A percentile compares a stretch with the other conserved stretches of the same genome.
phyloP scores from a whole-genome alignment of 1,139 yeast genomes.

The Debaryomyces udenii region DNA sequence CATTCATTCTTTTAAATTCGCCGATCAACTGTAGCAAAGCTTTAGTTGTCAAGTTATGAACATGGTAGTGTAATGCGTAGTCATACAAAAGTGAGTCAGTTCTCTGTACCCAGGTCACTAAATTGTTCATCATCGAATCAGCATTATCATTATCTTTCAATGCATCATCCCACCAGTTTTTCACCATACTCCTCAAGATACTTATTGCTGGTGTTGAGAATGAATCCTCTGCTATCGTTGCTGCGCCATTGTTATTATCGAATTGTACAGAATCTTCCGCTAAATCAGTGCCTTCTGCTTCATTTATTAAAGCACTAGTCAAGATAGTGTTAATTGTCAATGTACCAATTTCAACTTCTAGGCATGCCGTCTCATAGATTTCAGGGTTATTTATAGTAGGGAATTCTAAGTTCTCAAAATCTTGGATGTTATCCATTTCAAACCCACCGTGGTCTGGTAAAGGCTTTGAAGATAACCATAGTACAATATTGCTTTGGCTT shows the following conservation, averaged over 20 bases:
- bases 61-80: conserved; percentile 79
- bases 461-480: conserved; percentile 93
- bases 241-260: conserved; percentile 49
- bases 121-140: conserved; percentile 80
- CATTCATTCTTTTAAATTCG: conserved; percentile 79
- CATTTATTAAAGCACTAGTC: conserved; percentile 81
- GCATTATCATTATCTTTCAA: conserved; percentile 69
- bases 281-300: conserved; percentile 86
- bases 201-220: conserved; percentile 77
- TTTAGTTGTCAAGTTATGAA: conserved; percentile 83
- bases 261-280: conserved; percentile 55
- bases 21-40: conserved; percentile 79
- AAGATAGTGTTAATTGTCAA: conserved; percentile 83
- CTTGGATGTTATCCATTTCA: conserved; percentile 60
- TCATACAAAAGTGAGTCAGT: conserved; percentile 76
- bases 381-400: conserved; percentile 82
- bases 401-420: conserved; percentile 65
- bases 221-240: conserved; percentile 70
- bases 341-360: conserved; percentile 80
- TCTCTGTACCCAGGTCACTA: conserved; percentile 87
- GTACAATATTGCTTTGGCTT: conserved; percentile 62
- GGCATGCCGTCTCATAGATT: conserved; percentile 72
- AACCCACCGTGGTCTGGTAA: conserved; percentile 86
- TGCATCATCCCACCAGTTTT: conserved; percentile 95
- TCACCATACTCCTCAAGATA: conserved; percentile 74